These are phyloP conservation scores for Niebla homalea DNA, from an alignment of 495 filamentous ascomycete species.

Conservation along the genomic window DNA sequence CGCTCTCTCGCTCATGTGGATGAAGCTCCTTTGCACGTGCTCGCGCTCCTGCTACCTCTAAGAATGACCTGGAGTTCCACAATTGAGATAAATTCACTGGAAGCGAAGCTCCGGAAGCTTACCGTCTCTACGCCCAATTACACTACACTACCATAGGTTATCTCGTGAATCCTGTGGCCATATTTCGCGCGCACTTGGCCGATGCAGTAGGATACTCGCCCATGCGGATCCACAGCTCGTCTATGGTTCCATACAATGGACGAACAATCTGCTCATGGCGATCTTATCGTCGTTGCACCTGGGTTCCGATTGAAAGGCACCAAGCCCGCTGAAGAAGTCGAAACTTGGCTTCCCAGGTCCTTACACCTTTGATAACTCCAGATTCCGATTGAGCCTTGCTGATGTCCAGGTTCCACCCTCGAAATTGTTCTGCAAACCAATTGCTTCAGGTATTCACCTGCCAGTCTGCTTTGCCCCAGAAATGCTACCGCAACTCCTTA, in stretches of 20 bases:
- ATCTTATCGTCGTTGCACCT: constrained; percentile 65
- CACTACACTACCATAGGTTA: too few relatives aligned
- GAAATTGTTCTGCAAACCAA: constrained; percentile 57
- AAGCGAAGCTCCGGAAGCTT: too few relatives aligned
- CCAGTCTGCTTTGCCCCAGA: constrained; percentile 63
- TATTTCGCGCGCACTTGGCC: constrained; percentile 74
- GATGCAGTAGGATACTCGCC: constrained; percentile 54
- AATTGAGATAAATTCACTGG: too few relatives aligned
- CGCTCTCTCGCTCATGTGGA: too few relatives aligned
- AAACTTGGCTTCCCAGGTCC: constrained; percentile 32
- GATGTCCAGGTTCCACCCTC: constrained; percentile 65
- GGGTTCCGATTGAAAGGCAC: constrained; percentile 60
- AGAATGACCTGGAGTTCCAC: too few relatives aligned
- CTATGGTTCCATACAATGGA: constrained; percentile 67
- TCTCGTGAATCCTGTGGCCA: constrained; percentile 64
- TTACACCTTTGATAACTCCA: too few relatives aligned
- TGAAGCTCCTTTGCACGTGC: too few relatives aligned
- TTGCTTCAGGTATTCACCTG: constrained; percentile 47
- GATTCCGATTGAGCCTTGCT: not conserved
- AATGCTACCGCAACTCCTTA: constrained; percentile 43
- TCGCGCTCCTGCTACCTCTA: too few relatives aligned
- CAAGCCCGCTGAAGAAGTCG: constrained; percentile 57
- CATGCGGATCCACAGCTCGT: constrained; percentile 56
- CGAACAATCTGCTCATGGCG: constrained; percentile 74
- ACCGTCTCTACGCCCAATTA: too few relatives aligned